Evolutionary conservation across 768 basidiomycete genomes (phyloP), one percentile per base, ranked within the genome.

Genomic region (Psilocybe cyanescens): DNA sequence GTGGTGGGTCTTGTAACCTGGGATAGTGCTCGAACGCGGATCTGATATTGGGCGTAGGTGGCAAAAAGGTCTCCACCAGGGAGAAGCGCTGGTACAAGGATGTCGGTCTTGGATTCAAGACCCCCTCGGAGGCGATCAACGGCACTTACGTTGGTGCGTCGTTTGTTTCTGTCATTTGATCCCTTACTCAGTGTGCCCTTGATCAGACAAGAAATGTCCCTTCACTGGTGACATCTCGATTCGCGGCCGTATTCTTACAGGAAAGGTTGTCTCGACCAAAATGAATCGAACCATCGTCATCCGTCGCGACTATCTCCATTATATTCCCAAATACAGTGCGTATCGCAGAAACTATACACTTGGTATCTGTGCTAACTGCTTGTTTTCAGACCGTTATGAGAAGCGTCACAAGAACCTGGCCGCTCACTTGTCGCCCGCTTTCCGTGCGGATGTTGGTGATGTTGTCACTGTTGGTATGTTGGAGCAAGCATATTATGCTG

Each of bases 61-160:
- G 90, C 69, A 94, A 94, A 85, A 97, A 97, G 84, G 83, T 95
- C 68, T 85, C 90, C 55, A 94, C 95, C 68, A 97, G 90, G 86
- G 91, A 94, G 67, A 97, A 91, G 86, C 85, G 97, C 76, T 99
- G 97, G 97, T 97, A 92, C 83, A 99, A 98, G 87, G 95, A 98
- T 80, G 92, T 97, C 72, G 96, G 96, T 71, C 83, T 98, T 61
- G 94, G 94, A 49, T 97, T 93, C 83, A 95, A 98, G 86, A 99
- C 95, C 30, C 97, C 97, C 50, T 71, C 88, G 65, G 96, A 98
- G 71, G 97, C 97, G 57, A 94, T 99, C 75, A 94, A 86, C 58
- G 97, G 95, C 72, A 92, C 94, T 67, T 99, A 99, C 83, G 91
- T 97, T 72, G 95, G 94, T 95, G 75, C 65, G 94, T 83, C 48